Conservation (phyloP, 2,329 filamentous ascomycete genomes). For the Fusarium nodosum region DNA sequence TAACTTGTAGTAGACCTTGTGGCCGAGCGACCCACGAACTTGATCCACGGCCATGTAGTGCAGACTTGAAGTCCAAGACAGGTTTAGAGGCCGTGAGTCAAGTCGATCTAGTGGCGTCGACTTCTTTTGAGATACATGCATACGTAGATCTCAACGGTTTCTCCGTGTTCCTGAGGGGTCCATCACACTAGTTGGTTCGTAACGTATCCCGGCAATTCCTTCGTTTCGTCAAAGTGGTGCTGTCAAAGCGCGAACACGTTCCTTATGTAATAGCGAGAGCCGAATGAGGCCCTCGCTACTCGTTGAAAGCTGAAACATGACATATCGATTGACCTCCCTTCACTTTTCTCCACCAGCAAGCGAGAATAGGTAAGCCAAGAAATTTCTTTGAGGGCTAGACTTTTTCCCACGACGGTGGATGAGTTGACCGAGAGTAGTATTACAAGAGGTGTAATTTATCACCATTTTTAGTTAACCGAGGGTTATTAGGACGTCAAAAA, state of each 20-base stretch:
- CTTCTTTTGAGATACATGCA: neutral
- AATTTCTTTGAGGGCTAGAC: neutral
- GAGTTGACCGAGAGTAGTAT: neutral
- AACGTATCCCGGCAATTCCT: neutral
- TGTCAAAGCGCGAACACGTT: conserved; percentile 3
- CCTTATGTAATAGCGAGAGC: neutral
- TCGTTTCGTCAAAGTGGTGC: neutral
- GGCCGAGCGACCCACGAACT: neutral
- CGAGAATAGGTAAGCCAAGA: neutral
- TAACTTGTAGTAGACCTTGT: neutral
- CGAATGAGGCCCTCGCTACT: neutral
- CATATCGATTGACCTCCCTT: neutral
- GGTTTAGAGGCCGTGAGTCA: neutral
- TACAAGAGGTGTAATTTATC: neutral
- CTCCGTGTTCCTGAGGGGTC: neutral
- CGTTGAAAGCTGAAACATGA: conserved; percentile 10
- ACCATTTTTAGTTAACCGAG: neutral
- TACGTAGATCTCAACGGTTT: neutral
- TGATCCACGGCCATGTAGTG: neutral
- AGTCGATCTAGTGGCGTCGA: neutral
- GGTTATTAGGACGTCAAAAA: neutral
- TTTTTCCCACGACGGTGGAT: neutral
- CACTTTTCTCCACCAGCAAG: neutral
- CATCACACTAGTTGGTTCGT: neutral
- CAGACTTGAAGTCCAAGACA: neutral